Evolutionary conservation across 129 eudicot genomes (phyloP).

Genomic region (Pseudognaphalium luteoalbum): DNA sequence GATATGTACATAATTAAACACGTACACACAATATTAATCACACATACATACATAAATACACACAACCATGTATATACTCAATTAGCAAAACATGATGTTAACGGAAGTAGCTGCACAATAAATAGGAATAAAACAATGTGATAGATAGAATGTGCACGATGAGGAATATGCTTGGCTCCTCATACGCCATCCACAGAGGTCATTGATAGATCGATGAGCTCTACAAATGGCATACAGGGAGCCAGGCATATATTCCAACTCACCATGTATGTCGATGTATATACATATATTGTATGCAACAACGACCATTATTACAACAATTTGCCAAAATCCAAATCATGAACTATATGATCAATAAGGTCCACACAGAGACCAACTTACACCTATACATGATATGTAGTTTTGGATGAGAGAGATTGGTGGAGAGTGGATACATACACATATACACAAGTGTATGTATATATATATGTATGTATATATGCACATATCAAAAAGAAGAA

Average conservation of each 20-base stretch:
- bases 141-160: neutral
- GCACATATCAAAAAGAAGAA: neutral
- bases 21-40: neutral
- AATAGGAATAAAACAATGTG: no score
- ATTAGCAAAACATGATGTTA: neutral
- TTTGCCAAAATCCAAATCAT: neutral
- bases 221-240: conserved; percentile 92
- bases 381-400: neutral
- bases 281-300: neutral
- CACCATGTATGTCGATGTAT: neutral
- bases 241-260: conserved; percentile 72
- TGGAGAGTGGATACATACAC: neutral
- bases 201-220: conserved; percentile 53
- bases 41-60: neutral
- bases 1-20: neutral
- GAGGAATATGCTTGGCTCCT: conserved; percentile 87
- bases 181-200: conserved; percentile 83
- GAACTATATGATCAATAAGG: neutral
- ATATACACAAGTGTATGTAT: neutral
- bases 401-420: neutral
- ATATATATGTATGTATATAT: neutral
- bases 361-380: neutral
- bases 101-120: neutral
- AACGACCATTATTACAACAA: no score
- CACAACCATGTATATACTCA: neutral